Conservation (phyloP, 1,284 basidiomycete species). For the Salmacisia buchloeana region DNA sequence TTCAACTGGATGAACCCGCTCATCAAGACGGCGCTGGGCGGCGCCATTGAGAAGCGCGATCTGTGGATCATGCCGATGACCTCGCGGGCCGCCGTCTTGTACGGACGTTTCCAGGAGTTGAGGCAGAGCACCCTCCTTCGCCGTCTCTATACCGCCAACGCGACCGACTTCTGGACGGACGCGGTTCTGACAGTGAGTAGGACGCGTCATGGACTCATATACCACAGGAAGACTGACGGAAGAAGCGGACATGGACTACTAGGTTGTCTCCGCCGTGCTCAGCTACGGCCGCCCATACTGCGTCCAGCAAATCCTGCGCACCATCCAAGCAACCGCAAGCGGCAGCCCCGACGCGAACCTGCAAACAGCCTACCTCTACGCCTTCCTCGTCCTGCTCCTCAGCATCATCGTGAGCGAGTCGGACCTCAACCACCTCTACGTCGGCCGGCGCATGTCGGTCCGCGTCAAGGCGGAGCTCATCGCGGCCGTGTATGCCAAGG, state of each 20-base stretch:
- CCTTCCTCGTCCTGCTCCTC: slow-evolving; percentile 21
- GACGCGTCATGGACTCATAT: neutral
- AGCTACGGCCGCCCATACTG: slow-evolving; percentile 29
- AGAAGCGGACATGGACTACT: neutral
- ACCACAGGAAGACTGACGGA: neutral
- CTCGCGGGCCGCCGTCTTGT: slow-evolving; percentile 18
- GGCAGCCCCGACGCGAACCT: slow-evolving; percentile 1
- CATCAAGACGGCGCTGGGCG: slow-evolving; percentile 11
- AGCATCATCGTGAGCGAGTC: slow-evolving; percentile 25
- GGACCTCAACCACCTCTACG: slow-evolving; percentile 74
- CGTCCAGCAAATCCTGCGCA: slow-evolving; percentile 25
- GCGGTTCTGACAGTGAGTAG: slow-evolving; percentile 16
- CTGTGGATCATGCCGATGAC: slow-evolving; percentile 25
- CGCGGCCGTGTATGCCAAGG: slow-evolving; percentile 81
- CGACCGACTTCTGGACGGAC: slow-evolving; percentile 25
- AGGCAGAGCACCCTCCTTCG: slow-evolving; percentile 12
- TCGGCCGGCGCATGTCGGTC: slow-evolving; percentile 61
- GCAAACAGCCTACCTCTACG: slow-evolving; percentile 25
- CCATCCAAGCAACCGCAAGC: neutral
- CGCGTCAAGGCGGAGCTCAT: slow-evolving; percentile 69
- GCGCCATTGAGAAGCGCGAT: slow-evolving; percentile 26
- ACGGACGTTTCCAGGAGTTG: slow-evolving; percentile 14
- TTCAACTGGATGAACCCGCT: slow-evolving; percentile 65
- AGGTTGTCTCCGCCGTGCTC: slow-evolving; percentile 24
- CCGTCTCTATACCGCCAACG: slow-evolving; percentile 15